These are phyloP conservation scores for Aurantiochytrium sp. DNA, from an alignment of 108 stramenopile species.

Conservation along the genomic window DNA sequence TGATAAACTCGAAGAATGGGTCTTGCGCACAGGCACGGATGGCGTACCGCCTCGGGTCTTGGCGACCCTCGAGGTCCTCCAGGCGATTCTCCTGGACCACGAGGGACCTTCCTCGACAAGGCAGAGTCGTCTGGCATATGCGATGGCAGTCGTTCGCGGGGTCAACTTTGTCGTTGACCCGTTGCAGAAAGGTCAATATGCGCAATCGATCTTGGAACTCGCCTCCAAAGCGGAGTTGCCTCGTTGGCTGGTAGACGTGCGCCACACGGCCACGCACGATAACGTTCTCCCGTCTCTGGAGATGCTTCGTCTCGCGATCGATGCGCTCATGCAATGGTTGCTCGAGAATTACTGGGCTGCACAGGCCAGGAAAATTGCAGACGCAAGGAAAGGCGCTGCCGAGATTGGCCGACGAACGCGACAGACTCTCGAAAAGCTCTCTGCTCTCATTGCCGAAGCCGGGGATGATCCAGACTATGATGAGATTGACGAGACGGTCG, in stretches of 20 bases:
- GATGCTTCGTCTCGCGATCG: neutral
- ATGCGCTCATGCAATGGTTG: neutral
- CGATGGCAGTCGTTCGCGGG: neutral
- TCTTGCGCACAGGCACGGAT: neutral
- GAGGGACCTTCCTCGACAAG: neutral
- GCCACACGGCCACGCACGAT: slow-evolving; percentile 13
- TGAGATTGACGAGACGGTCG: neutral
- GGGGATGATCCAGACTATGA: neutral
- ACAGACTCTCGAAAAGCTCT: neutral
- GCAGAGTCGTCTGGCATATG: neutral
- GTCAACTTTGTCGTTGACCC: slow-evolving; percentile 7
- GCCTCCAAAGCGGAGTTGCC: neutral
- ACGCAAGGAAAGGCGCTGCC: neutral
- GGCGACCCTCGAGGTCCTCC: neutral
- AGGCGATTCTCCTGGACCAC: neutral
- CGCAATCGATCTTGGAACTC: neutral
- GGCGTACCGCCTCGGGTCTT: neutral
- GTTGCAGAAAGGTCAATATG: neutral
- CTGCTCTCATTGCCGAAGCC: neutral
- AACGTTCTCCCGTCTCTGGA: neutral
- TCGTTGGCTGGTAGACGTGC: slow-evolving; percentile 17
- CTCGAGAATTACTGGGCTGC: neutral
- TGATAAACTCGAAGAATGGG: neutral
- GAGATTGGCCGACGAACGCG: neutral
- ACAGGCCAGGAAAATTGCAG: neutral